These are phyloP conservation scores for Centrapalus pauciflorus DNA, from an alignment of 129 eudicot genomes.

Conservation along the genomic window DNA sequence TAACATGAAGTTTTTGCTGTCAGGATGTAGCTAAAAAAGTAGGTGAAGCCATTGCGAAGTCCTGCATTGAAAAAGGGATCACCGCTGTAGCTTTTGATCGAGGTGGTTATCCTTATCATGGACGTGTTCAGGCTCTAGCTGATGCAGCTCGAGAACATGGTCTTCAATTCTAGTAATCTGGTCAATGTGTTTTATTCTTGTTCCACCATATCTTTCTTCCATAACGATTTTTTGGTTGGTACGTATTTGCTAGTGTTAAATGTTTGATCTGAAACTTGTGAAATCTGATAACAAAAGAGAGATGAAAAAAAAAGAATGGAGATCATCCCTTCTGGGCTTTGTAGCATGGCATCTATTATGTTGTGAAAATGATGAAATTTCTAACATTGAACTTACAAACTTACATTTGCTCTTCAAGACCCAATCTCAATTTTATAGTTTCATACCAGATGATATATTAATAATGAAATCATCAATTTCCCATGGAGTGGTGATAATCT, in stretches of 20 bases:
- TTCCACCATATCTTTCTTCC: slow-evolving; percentile 10
- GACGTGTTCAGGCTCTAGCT: slow-evolving; percentile 89
- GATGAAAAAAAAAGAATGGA: too few species aligned
- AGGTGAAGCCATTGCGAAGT: slow-evolving; percentile 78
- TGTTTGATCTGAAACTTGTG: background rate
- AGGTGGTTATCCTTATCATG: slow-evolving; percentile 93
- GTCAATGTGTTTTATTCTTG: slow-evolving; percentile 4
- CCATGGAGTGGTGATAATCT: too few species aligned
- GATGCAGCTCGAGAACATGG: slow-evolving; percentile 94
- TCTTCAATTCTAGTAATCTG: slow-evolving; percentile 60
- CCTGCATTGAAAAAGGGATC: slow-evolving; percentile 90
- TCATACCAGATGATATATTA: too few species aligned
- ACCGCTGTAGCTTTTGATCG: slow-evolving; percentile 87
- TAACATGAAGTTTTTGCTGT: slow-evolving; percentile 21
- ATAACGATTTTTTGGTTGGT: slow-evolving; percentile 21
- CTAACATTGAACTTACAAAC: too few species aligned
- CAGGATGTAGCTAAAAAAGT: slow-evolving; percentile 86
- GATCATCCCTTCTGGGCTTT: too few species aligned
- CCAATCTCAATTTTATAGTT: too few species aligned
- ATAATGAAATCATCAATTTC: too few species aligned
- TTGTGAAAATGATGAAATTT: too few species aligned
- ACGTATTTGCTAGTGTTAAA: slow-evolving; percentile 14
- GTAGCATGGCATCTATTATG: too few species aligned
- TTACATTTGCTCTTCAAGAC: too few species aligned
- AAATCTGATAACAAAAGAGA: background rate